Evolutionary conservation across 306 rosid genomes (phyloP).

Genomic region (Cotoneaster glaucophyllus): DNA sequence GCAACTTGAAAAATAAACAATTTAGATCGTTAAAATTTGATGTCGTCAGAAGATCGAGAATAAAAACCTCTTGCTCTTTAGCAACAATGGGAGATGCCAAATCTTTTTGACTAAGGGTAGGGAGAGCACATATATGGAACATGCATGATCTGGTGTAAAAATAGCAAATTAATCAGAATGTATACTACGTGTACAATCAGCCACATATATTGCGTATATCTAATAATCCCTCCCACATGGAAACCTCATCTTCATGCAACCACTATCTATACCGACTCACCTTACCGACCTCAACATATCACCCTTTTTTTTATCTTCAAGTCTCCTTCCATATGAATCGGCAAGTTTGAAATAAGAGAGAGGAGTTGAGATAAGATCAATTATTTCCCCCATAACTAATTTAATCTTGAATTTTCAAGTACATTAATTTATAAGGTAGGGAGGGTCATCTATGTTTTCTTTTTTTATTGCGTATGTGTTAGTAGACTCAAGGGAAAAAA

Average conservation of each 20-base stretch:
- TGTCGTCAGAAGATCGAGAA: background rate
- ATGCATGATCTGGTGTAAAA: background rate
- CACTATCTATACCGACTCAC: background rate
- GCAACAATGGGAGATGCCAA: background rate
- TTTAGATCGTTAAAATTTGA: no score
- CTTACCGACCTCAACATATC: background rate
- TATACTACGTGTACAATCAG: background rate
- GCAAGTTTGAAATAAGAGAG: background rate
- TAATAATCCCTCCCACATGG: background rate
- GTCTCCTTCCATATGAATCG: background rate
- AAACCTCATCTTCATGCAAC: constrained; percentile 9
- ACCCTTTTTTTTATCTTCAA: background rate
- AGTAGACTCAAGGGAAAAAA: background rate
- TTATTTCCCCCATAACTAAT: no score
- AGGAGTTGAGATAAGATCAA: background rate
- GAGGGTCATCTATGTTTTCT: no score
- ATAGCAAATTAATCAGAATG: background rate
- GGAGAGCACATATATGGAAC: background rate
- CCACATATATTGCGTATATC: no score
- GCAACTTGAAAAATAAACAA: no score
- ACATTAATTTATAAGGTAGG: no score
- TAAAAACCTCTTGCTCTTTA: background rate
- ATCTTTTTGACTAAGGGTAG: background rate
- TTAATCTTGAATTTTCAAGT: no score
- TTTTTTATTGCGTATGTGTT: no score